Percentiles rank a stretch among this genome's conserved stretches.
These are phyloP conservation scores for Podaxis sp. DNA, from an alignment of 768 basidiomycete species.

Conservation along the genomic window DNA sequence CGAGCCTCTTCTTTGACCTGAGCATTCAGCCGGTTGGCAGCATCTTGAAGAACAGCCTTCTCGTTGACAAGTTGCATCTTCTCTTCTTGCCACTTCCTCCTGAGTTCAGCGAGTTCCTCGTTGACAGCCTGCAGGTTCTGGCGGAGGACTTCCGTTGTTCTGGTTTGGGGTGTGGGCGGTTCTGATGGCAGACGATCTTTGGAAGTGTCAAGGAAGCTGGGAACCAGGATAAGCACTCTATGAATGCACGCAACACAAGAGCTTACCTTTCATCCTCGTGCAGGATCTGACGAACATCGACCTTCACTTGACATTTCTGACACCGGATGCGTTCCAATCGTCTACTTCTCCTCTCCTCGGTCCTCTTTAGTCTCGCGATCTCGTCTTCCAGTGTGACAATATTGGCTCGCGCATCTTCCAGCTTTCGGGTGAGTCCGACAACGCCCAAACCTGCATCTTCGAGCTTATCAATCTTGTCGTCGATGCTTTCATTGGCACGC, in stretches of 20 bases:
- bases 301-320: constrained; percentile 63
- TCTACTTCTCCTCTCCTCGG: constrained; percentile 65
- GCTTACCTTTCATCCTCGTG: constrained; percentile 63
- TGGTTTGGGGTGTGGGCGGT: constrained; percentile 67
- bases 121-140: constrained; percentile 62
- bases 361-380: constrained; percentile 57
- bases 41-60: constrained; percentile 70
- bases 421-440: constrained; percentile 64
- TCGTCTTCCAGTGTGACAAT: constrained; percentile 65
- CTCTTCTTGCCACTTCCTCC: constrained; percentile 69
- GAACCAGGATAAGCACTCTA: constrained; percentile 9
- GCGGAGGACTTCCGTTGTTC: constrained; percentile 62
- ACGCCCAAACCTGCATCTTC: constrained; percentile 78
- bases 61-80: constrained; percentile 62
- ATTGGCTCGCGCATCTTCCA: constrained; percentile 66
- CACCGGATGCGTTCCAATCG: constrained; percentile 64
- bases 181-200: constrained; percentile 46
- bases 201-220: constrained; percentile 55
- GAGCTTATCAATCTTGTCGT: constrained; percentile 84
- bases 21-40: constrained; percentile 61
- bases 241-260: not conserved
- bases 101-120: constrained; percentile 59
- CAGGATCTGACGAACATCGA: constrained; percentile 46
- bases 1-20: constrained; percentile 62
- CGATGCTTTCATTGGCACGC: constrained; percentile 79